These are phyloP conservation scores for Penicillium sp. DNA, from an alignment of 2,329 filamentous ascomycete species.

Conservation along the genomic window DNA sequence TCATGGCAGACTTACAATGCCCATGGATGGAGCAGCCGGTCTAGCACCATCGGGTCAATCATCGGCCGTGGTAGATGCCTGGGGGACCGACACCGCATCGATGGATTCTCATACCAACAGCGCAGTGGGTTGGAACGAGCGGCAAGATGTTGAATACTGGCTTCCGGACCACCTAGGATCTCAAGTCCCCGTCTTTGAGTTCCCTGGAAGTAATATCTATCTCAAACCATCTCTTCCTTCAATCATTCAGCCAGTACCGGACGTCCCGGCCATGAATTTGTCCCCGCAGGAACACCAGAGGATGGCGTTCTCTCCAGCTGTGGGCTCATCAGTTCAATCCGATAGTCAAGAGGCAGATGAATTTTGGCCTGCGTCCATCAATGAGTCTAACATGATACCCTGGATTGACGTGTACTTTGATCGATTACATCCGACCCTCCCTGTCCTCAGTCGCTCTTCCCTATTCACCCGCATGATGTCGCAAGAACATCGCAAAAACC, in stretches of 20 bases:
- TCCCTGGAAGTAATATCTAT: constrained; percentile 41
- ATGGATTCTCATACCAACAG: constrained; percentile 26
- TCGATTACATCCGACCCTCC: constrained; percentile 48
- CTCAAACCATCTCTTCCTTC: constrained; percentile 40
- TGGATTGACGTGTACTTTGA: constrained; percentile 52
- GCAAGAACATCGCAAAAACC: constrained; percentile 48
- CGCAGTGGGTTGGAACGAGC: constrained; percentile 32
- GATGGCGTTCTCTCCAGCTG: constrained; percentile 25
- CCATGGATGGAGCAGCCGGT: constrained; percentile 23
- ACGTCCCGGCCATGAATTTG: constrained; percentile 26
- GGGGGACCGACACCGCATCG: constrained; percentile 26
- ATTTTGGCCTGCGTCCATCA: constrained; percentile 45
- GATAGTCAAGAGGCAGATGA: constrained; percentile 28
- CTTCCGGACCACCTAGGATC: constrained; percentile 40
- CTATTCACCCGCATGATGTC: constrained; percentile 48
- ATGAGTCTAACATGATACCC: constrained; percentile 46
- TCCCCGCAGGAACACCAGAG: constrained; percentile 21
- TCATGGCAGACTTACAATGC: constrained; percentile 24
- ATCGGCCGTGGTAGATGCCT: constrained; percentile 24
- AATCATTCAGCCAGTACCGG: constrained; percentile 32
- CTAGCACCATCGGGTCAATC: constrained; percentile 24
- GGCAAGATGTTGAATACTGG: constrained; percentile 39
- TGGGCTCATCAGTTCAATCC: constrained; percentile 21
- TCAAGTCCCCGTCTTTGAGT: constrained; percentile 38
- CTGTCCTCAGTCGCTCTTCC: constrained; percentile 45